Conservation (phyloP, 371 early-diverging fungal genomes). For the Mortierella sp. region DNA sequence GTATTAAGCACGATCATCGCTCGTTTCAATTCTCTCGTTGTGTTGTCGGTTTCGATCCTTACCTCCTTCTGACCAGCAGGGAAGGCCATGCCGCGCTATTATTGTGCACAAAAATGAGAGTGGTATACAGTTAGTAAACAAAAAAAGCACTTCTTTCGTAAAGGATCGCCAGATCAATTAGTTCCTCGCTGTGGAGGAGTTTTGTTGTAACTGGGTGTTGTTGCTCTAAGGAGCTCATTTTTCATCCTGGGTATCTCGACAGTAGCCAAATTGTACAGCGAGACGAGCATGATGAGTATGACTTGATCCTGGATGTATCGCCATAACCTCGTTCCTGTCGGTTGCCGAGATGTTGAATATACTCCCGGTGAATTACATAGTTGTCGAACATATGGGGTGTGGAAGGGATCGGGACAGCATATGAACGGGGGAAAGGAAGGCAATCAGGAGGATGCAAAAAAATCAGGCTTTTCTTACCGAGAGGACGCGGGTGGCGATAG, state of each 20-base stretch:
- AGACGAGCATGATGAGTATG: no score
- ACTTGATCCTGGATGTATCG: no score
- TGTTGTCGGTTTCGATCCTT: constrained; percentile 5
- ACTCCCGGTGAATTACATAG: no score
- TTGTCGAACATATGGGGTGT: no score
- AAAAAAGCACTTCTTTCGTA: background rate
- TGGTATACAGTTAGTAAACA: background rate
- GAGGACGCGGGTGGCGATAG: constrained; percentile 52
- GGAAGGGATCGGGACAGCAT: background rate
- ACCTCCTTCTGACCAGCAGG: constrained; percentile 76
- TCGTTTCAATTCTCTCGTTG: background rate
- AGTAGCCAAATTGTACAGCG: no score
- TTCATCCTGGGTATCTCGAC: no score
- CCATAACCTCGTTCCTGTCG: no score
- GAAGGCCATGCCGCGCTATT: constrained; percentile 71
- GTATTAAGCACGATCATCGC: no score
- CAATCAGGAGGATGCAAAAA: background rate
- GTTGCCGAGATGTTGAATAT: no score
- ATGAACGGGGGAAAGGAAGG: background rate
- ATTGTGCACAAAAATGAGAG: background rate
- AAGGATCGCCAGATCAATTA: background rate
- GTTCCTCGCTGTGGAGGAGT: background rate
- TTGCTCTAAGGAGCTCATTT: no score
- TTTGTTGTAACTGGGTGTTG: no score
- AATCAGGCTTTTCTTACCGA: constrained; percentile 28